Evolutionary conservation across 2,329 filamentous ascomycete species (phyloP).

Genomic region (Trichoderma sp.): DNA sequence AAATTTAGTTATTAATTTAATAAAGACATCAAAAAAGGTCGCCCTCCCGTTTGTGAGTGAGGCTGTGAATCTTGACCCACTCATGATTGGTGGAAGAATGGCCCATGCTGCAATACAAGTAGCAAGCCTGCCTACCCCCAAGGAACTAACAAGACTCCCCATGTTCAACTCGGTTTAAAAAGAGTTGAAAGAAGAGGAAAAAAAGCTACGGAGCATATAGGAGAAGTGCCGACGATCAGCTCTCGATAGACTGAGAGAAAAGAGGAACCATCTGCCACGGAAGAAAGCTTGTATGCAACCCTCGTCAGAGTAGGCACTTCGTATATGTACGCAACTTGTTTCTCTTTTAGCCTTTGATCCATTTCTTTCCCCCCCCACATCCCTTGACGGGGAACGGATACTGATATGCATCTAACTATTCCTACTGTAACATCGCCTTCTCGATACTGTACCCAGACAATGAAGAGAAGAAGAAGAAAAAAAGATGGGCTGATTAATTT

Average conservation of each 20-base stretch:
- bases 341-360: not conserved
- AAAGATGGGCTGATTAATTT: not conserved
- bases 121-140: not conserved
- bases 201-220: not conserved
- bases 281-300: not conserved
- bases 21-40: not conserved
- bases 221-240: not conserved
- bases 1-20: not conserved
- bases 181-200: not conserved
- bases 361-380: not conserved
- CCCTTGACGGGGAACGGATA: not conserved
- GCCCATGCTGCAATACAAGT: not conserved
- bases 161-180: not conserved
- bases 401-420: not conserved
- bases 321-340: not conserved
- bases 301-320: not conserved
- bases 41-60: not conserved
- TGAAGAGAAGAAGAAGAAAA: not conserved
- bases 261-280: not conserved
- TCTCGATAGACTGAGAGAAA: not conserved
- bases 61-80: no score
- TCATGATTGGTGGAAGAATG: conserved; percentile 18
- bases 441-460: not conserved
- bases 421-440: not conserved
- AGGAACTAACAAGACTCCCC: not conserved